A percentile compares a stretch with the other conserved stretches of the same genome.
Conservation (phyloP, 345 rosid genomes). For the Cardiospermum halicacabum region DNA sequence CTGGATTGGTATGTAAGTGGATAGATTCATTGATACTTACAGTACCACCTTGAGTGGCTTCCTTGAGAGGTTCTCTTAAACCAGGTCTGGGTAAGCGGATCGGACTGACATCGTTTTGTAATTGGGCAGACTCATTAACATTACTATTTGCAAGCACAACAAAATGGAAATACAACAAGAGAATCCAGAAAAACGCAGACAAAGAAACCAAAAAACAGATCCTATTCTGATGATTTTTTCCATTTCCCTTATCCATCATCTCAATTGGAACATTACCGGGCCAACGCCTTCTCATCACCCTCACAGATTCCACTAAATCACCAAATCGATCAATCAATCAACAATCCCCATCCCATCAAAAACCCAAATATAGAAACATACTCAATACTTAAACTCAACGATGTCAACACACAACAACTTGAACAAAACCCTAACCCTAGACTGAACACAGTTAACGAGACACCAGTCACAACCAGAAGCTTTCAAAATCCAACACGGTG, state of each 20-base stretch:
- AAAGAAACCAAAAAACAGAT: conserved; percentile 50
- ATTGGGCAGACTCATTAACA: conserved; percentile 30
- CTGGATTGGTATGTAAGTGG: conserved; percentile 25
- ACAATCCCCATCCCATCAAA: conserved; percentile 5
- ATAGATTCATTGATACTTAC: conserved; percentile 30
- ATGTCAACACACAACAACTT: not conserved
- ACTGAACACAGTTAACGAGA: not conserved
- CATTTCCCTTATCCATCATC: conserved; percentile 56
- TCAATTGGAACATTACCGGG: conserved; percentile 31
- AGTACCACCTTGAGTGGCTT: conserved; percentile 11
- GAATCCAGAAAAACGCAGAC: conserved; percentile 61
- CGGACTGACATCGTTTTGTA: conserved; percentile 26
- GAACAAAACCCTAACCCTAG: not conserved
- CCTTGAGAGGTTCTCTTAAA: not conserved
- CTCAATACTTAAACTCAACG: conserved; percentile 11
- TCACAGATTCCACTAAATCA: conserved; percentile 8
- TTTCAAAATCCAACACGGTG: not conserved
- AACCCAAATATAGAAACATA: conserved; percentile 11
- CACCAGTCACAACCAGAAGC: not conserved
- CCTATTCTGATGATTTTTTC: conserved; percentile 46
- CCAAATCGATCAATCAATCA: conserved; percentile 8
- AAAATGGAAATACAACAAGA: conserved; percentile 65
- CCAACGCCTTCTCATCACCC: conserved; percentile 67
- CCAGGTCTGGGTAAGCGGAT: conserved; percentile 17
- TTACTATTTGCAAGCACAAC: conserved; percentile 37